Base-by-base conservation (phyloP, 106 monocot genomes). In the Phalaenopsis aphrodite region DNA sequence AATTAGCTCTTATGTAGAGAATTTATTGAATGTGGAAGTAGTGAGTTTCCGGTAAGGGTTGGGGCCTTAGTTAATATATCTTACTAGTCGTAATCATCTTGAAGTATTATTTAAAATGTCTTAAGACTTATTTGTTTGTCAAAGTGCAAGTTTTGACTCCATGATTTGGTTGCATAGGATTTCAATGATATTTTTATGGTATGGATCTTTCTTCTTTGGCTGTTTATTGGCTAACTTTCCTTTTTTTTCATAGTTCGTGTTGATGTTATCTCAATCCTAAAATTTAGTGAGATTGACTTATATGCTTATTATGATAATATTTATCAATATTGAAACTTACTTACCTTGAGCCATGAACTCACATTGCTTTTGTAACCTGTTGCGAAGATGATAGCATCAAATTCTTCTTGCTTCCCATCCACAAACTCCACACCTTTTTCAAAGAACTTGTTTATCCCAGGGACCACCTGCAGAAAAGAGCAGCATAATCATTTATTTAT, bases 301-400 rank as follows among this genome's bases (percentile, higher is more conserved):
- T 64, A 6, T 79, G 21, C 79, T 75, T 24, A 30, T 12, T 45
- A 3, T 37, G 23, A 42, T 41, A 67, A 48, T 78, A 24, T 37
- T 23, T 23, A 46, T 14, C 19, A 37, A 9, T 57, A 39, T 10
- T 39, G 17, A 52, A 42, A 11, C 23, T 48, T 86, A 55, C 30
- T 77, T 76, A 93, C 95, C 95, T 95, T 93, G 75, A 95, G 87
- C 95, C 95, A 95, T 41, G 89, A 88, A 55, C 91, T 83, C 5
- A 95, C 93, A 45, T 90, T 95, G 86, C 95, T 95, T 66, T 48
- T 81, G 75, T 95, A 95, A 18, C 95, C 95, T 21, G 95, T 93
- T 58, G 95, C 95, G 2, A 95, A 82, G 79, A 95, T 93, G 47
- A 95, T 78, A 1, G 91, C 77, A 55, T 93, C 83, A 42, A 93